Evolutionary conservation across 2,329 filamentous ascomycete genomes (phyloP), one percentile per base, ranked within the genome.

Genomic region (Ophiocordyceps camponoti-floridani): DNA sequence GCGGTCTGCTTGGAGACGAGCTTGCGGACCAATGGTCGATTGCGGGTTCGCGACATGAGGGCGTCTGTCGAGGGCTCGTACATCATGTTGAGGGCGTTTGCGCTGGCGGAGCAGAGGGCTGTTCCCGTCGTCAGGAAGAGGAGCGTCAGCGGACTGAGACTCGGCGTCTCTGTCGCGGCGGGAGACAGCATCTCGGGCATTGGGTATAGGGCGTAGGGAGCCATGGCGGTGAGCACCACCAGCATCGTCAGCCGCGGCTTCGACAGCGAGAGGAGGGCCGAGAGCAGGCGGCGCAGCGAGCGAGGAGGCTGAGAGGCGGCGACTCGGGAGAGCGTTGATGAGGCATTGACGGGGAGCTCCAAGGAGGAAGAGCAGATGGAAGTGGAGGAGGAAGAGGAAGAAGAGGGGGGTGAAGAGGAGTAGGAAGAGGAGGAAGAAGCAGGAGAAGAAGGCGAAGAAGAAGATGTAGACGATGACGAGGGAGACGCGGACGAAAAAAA

Each of bases 31-130:
- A 98, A 69, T 0, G 91, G 91, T 4, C 91, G 68, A 53, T 95
- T 95, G 27, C 85, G 75, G 2, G 91, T 98, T n/a, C 91, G 78
- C 33, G 75, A 79, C 91, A 98, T 98, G 55, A 83, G 78, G 41
- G 87, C 85, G 61, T 98, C 91, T 57, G 88, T 88, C 47, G 79
- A 72, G 10, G 80, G 84, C 63, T 98, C 91, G 63, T 95, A 87
- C 47, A 95, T 77, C 91, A 98, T 98, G 63, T 98, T 98, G 51
- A 96, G 70, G 2, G 91, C 77, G 59, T 98, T 98, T 40, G 91
- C 91, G 47, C 83, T 85, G 40, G 88, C 86, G n/a, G 78, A 84
- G 60, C 85, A 91, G 18, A 95, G 72, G 4, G 88, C 79, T 0
- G 91, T 96, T 47, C 91, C 89, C 4, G 77, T 77, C 0, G 89